Percentiles rank a stretch among this genome's conserved stretches.
Evolutionary conservation across 2,329 filamentous ascomycete genomes (phyloP).

Genomic region (Xylariaceae sp.): DNA sequence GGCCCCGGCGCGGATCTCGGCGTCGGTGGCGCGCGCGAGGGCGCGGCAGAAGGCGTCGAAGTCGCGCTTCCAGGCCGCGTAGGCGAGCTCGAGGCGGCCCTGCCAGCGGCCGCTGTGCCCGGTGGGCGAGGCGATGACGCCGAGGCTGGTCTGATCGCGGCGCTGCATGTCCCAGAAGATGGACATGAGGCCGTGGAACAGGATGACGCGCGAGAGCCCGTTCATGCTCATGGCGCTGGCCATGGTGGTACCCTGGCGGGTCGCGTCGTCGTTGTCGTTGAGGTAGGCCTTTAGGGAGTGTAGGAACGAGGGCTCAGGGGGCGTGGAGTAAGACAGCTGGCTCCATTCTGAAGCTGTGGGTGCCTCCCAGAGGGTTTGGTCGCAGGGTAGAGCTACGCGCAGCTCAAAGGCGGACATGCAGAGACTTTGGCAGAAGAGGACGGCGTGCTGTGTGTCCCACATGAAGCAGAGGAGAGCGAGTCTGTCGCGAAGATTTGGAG

Average conservation of each 20-base stretch:
- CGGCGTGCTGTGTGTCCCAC: slow-evolving; percentile 63
- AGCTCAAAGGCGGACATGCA: slow-evolving; percentile 65
- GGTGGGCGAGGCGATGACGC: slow-evolving; percentile 28
- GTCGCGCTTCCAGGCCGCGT: slow-evolving; percentile 54
- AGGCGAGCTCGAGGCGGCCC: slow-evolving; percentile 45
- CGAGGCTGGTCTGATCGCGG: slow-evolving; percentile 57
- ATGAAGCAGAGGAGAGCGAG: slow-evolving; percentile 57
- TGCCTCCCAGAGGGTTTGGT: slow-evolving; percentile 54
- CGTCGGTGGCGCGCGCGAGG: slow-evolving; percentile 24
- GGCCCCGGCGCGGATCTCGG: slow-evolving; percentile 4
- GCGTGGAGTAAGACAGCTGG: slow-evolving; percentile 32
- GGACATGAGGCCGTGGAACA: slow-evolving; percentile 60
- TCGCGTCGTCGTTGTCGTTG: too few relatives aligned
- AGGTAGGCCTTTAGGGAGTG: slow-evolving; percentile 53
- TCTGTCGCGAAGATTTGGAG: slow-evolving; percentile 23
- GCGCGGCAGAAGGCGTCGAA: slow-evolving; percentile 46
- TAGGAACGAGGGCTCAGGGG: slow-evolving; percentile 37
- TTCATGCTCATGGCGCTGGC: slow-evolving; percentile 40
- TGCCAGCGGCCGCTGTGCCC: slow-evolving; percentile 37
- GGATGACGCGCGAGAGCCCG: slow-evolving; percentile 45
- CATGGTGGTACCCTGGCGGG: too few relatives aligned
- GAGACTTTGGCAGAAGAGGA: slow-evolving; percentile 61
- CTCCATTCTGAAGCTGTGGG: slow-evolving; percentile 47
- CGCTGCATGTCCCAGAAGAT: slow-evolving; percentile 59
- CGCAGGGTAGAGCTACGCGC: slow-evolving; percentile 51